Conservation (phyloP, 2,329 filamentous ascomycete genomes). For the Colletotrichum phormii region DNA sequence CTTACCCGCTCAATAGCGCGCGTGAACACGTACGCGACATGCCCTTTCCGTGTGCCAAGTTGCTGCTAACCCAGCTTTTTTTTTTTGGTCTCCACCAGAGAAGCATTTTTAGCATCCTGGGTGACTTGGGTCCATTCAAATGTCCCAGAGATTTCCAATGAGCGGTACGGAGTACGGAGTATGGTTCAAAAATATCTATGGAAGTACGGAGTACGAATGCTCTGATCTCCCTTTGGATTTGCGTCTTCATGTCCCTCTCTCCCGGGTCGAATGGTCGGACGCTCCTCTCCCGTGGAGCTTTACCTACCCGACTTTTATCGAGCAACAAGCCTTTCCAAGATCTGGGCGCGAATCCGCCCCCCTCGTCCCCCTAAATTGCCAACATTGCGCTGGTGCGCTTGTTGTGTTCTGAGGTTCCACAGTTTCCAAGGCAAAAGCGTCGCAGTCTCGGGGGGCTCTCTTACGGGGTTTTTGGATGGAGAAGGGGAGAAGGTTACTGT, state of each 20-base stretch:
- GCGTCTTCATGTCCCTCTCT: neutral
- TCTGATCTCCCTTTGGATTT: neutral
- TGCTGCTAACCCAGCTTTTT: neutral
- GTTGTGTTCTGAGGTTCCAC: neutral
- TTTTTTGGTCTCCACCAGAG: constrained; percentile 13
- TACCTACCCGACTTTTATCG: neutral
- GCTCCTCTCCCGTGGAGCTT: neutral
- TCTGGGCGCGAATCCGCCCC: too few species aligned
- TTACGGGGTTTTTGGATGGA: neutral
- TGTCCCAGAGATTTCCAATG: constrained; percentile 6
- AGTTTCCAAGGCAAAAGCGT: neutral
- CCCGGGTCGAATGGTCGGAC: neutral
- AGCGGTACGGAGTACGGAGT: neutral
- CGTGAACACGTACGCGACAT: constrained; percentile 5
- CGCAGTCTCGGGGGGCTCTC: neutral
- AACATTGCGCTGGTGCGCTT: neutral
- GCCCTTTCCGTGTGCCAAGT: neutral
- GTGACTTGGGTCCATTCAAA: neutral
- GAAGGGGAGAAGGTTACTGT: neutral
- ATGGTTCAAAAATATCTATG: neutral
- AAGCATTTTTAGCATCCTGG: constrained; percentile 32
- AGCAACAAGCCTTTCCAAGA: neutral
- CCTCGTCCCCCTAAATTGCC: neutral
- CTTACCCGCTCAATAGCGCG: constrained; percentile 8
- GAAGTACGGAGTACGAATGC: neutral